phyloP scores from a whole-genome alignment of 441 rosid species.

The Biscutella auriculata region DNA sequence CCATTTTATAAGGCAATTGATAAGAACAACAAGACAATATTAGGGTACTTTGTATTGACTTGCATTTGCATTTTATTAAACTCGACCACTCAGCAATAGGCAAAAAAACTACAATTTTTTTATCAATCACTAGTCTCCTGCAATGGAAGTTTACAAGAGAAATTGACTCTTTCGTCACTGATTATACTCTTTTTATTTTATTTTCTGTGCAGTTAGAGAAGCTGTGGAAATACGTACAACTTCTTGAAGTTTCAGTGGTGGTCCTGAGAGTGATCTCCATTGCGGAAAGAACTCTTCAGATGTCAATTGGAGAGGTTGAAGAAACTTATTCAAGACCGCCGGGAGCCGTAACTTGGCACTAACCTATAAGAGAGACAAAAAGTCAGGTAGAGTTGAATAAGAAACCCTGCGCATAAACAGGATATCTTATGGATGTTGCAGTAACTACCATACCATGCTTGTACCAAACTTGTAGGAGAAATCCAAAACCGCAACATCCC shows the following conservation, averaged over 20 bases:
- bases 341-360: conserved; percentile 89
- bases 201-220: background rate
- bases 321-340: conserved; percentile 83
- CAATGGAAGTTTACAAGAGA: too few species aligned
- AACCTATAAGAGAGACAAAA: conserved; percentile 37
- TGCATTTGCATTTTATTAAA: too few species aligned
- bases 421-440: background rate
- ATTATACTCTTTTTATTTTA: background rate
- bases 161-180: background rate
- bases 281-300: conserved; percentile 90
- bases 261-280: conserved; percentile 94
- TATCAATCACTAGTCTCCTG: too few species aligned
- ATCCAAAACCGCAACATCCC: conserved; percentile 95
- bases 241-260: conserved; percentile 99
- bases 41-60: too few species aligned
- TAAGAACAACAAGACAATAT: too few species aligned
- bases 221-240: conserved; percentile 53
- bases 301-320: conserved; percentile 72
- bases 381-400: background rate
- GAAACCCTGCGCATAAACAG: background rate
- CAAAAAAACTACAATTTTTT: too few species aligned
- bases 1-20: too few species aligned
- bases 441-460: conserved; percentile 26
- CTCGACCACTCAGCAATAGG: too few species aligned
- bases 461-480: conserved; percentile 78